Evolutionary conservation across 1,284 basidiomycete genomes (phyloP).

Genomic region (Leccinum pallidistipes): DNA sequence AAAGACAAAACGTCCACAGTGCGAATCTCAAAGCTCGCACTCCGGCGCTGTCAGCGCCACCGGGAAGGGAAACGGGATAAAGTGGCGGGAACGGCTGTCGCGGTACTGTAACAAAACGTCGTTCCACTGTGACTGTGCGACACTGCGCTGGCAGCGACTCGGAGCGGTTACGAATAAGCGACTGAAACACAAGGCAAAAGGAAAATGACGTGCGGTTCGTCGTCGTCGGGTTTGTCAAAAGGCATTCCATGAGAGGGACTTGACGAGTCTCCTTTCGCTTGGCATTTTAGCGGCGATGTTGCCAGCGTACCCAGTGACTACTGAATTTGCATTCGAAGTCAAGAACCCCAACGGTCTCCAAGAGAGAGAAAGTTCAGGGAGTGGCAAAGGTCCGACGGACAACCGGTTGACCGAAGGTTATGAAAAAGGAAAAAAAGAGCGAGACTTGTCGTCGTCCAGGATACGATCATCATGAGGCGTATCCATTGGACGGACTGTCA

Average conservation of each 20-base stretch:
- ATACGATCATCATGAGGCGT: not conserved
- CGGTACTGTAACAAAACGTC: not conserved
- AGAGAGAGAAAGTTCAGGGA: not conserved
- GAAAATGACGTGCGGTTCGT: not conserved
- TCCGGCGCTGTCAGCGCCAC: not conserved
- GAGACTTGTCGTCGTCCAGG: slow-evolving; percentile 1
- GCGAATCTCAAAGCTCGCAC: not conserved
- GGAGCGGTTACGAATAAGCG: not conserved
- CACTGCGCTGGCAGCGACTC: not conserved
- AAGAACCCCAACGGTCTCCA: not conserved
- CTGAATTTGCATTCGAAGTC: not conserved
- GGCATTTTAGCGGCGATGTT: not conserved
- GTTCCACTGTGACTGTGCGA: not conserved
- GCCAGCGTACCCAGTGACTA: not conserved
- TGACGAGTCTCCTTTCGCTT: not conserved
- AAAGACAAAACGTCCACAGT: not conserved
- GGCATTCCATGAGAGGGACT: not conserved
- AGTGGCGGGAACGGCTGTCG: not conserved
- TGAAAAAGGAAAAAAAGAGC: not conserved
- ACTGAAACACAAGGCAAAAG: not conserved
- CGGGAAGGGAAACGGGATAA: not conserved
- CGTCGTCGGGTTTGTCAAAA: not conserved
- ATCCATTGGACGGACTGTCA: not conserved
- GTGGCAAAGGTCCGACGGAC: not conserved
- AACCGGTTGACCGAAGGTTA: not conserved